phyloP scores from a whole-genome alignment of 2,329 filamentous ascomycete genomes.

The Aspergillus novofumigatus region DNA sequence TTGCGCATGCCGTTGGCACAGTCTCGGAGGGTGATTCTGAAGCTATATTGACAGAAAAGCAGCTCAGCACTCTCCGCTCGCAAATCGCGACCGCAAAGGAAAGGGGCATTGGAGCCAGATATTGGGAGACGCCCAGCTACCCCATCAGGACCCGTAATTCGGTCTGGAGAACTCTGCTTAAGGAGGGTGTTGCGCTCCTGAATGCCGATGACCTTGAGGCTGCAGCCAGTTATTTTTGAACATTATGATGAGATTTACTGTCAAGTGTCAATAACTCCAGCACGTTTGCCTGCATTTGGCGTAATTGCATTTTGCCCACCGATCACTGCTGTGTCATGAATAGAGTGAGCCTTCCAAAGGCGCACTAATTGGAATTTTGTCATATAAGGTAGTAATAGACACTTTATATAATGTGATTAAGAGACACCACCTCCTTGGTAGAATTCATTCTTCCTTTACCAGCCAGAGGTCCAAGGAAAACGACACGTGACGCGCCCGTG shows the following conservation, averaged over 20 bases:
- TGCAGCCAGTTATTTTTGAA: constrained; percentile 38
- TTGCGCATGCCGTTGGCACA: constrained; percentile 40
- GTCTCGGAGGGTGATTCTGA: constrained; percentile 34
- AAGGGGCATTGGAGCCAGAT: constrained; percentile 57
- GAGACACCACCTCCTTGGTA: neutral
- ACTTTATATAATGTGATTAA: neutral
- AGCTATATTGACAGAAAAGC: constrained; percentile 29
- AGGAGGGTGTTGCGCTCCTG: constrained; percentile 57
- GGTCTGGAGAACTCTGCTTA: constrained; percentile 55
- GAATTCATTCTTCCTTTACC: neutral
- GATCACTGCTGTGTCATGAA: neutral
- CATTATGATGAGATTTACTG: neutral
- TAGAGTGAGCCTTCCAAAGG: neutral
- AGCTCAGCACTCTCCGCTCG: constrained; percentile 47
- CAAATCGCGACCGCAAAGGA: constrained; percentile 53
- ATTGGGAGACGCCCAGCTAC: constrained; percentile 61
- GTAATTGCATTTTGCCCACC: neutral
- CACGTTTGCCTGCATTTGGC: neutral
- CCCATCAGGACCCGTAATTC: constrained; percentile 56
- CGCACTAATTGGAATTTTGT: neutral
- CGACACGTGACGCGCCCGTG: constrained; percentile 14
- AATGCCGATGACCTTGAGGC: constrained; percentile 62
- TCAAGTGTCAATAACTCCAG: neutral
- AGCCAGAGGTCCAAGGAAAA: neutral
- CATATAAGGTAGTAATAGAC: neutral